Evolutionary conservation across 2,329 filamentous ascomycete species (phyloP).

Genomic region (Botrytis hyacinthi): DNA sequence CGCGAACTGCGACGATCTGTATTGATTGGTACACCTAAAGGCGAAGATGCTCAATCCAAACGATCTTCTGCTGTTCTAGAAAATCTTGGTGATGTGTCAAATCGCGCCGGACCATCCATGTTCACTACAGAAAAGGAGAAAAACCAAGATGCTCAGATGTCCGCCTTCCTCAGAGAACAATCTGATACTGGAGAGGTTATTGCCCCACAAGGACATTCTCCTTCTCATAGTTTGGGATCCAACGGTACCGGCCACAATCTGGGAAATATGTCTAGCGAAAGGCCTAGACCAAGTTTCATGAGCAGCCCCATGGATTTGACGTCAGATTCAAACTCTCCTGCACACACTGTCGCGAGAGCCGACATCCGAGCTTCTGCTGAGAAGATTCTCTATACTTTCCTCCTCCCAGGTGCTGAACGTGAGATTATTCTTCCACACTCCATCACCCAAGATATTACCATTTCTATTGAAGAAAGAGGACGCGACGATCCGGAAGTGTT

Average conservation of each 20-base stretch:
- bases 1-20: conserved; percentile 91
- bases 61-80: conserved; percentile 80
- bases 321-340: conserved; percentile 77
- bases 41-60: conserved; percentile 74
- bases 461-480: conserved; percentile 83
- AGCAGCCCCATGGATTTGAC: conserved; percentile 61
- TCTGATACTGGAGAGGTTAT: conserved; percentile 47
- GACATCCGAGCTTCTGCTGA: conserved; percentile 93
- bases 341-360: conserved; percentile 78
- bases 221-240: conserved; percentile 44
- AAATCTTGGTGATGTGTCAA: conserved; percentile 64
- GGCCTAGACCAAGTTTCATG: conserved; percentile 53
- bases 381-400: conserved; percentile 97
- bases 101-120: conserved; percentile 59
- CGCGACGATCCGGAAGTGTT: conserved; percentile 97
- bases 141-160: conserved; percentile 85
- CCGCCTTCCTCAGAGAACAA: conserved; percentile 78
- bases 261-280: conserved; percentile 50
- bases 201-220: conserved; percentile 51
- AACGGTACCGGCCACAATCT: conserved; percentile 38
- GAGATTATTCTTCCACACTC: conserved; percentile 90
- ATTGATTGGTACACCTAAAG: conserved; percentile 86
- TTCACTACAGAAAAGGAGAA: conserved; percentile 68
- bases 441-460: conserved; percentile 82
- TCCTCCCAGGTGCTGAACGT: conserved; percentile 90